Percentiles rank a stretch among this genome's conserved stretches.
Evolutionary conservation across 2,329 filamentous ascomycete species (phyloP).

Genomic region (Penicillium sp.): DNA sequence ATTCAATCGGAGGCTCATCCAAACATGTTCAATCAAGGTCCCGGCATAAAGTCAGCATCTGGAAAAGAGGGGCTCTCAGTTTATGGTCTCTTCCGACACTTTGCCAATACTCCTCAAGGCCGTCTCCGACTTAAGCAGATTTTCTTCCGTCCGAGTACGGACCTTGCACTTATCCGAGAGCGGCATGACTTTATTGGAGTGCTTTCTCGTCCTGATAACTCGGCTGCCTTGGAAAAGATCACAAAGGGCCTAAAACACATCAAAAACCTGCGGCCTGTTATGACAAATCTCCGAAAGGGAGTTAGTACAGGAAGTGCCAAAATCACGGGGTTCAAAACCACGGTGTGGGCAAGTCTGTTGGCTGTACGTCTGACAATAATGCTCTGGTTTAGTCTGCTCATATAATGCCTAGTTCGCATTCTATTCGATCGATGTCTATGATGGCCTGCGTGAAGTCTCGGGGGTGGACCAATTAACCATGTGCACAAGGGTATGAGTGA

Average conservation of each 20-base stretch:
- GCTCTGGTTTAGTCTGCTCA: not conserved
- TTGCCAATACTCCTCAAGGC: constrained; percentile 74
- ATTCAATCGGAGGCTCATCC: constrained; percentile 77
- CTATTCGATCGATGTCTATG: constrained; percentile 62
- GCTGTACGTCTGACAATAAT: constrained; percentile 33
- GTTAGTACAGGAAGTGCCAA: constrained; percentile 52
- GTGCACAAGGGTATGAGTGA: constrained; percentile 48
- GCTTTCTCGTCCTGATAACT: constrained; percentile 64
- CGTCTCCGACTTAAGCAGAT: constrained; percentile 66
- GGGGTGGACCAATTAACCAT: constrained; percentile 51
- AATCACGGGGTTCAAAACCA: constrained; percentile 54
- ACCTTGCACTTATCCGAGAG: constrained; percentile 61
- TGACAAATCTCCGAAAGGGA: constrained; percentile 71
- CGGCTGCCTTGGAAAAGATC: constrained; percentile 50
- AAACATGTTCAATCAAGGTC: constrained; percentile 69
- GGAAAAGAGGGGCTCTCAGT: constrained; percentile 77
- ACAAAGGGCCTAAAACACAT: constrained; percentile 61
- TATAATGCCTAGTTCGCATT: constrained; percentile 56
- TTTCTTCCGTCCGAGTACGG: constrained; percentile 71
- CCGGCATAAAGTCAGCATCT: constrained; percentile 54
- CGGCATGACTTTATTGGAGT: constrained; percentile 64
- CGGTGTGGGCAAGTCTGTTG: constrained; percentile 67
- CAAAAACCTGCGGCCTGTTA: constrained; percentile 65
- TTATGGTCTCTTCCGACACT: constrained; percentile 71
- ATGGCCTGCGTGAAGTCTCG: constrained; percentile 54